Base-by-base conservation (phyloP, 345 rosid genomes). In the Brassica rapa region DNA sequence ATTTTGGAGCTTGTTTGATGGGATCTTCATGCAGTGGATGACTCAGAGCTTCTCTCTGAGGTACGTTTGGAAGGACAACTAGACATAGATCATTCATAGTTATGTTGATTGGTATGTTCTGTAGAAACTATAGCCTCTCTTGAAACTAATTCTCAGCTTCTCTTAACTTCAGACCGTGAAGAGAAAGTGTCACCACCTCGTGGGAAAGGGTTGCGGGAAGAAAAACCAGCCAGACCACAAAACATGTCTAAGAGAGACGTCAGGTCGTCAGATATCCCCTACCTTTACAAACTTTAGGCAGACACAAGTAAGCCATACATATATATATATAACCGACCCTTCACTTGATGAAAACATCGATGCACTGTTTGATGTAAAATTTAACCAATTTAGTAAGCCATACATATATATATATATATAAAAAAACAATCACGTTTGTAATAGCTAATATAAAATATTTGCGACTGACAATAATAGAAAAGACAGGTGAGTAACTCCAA, bases 401-500 rank as follows among this genome's bases (percentile, higher is more conserved):
- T 27, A 27, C 29, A 19, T 4, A 24, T 24, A 25, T 25, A 25
- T 25, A 25, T 25, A 25, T 25, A 25, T 25, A 1, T 25, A 25
- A 6, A 0, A 43, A 43, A 43, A 43, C 6, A 43, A 5, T 43
- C 15, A 12, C 15, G 12, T 43, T 43, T 43, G 15, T 43, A 43
- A 43, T 43, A 3, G 53, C 19, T 49, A 49, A 8, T 6, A 37
- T 37, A 37, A 37, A 49, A 49, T 49, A 5, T 14, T 49, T 4
- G 56, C 56, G 4, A n/a, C 56, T 3, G 67, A 63, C 43, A 62
- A 63, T 21, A 4, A 16, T n/a, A 19, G 15, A 39, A n/a, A n/a
- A 15, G 66, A 57, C 79, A 75, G 60, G 61, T 12, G 67, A 59
- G 43, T 59, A 59, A 43, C 16, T 75, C 73, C 73, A 68, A 75